Base-by-base conservation (phyloP, 768 basidiomycete species). In the Termitomyces sp. region DNA sequence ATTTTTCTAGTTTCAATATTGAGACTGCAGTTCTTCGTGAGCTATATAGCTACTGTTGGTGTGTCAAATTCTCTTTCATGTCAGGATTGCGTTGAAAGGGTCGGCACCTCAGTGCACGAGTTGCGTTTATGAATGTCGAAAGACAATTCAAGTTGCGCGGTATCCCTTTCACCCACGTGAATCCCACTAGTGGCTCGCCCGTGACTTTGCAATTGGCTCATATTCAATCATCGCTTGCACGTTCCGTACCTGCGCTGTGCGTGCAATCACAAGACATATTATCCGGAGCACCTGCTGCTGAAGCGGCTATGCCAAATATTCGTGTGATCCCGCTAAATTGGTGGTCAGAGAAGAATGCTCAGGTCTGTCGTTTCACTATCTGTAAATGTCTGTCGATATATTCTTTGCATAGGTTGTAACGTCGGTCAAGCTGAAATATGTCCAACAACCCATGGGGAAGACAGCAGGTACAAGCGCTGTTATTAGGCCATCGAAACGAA, bases 261-360 rank as follows among this genome's bases (percentile, higher is more conserved):
- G 92, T 96, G 11, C 84, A 89, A 67, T 91, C 94, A 0, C 80
- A 85, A 17, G 85, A 94, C 66, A 89, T 96, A 50, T 78, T 94
- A 25, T 87, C 88, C 0, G 91, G 91, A 7, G 90, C 88, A 2
- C 89, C 91, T 4, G 94, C 93, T 4, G 91, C 88, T 25, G 94
- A 96, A 69, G 94, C 94, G 4, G 94, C 94, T 5, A 92, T 94
- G 91, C 87, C 92, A 7, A 94, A 92, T 68, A 93, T 96, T 56
- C 87, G 89, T 43, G 89, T 96, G 54, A 89, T 93, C 64, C 91
- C 93, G 8, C 78, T 93, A 15, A 88, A 93, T 63, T 96, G 94
- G 94, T 96, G 94, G 94, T 89, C 88, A 4, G 85, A 89, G 52
- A 86, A 86, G 64, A 86, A 85, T 63, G 88, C 88, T 3, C 85